These are phyloP conservation scores for Pichia nakasei DNA, from an alignment of 805 yeast genomes.

Conservation along the genomic window DNA sequence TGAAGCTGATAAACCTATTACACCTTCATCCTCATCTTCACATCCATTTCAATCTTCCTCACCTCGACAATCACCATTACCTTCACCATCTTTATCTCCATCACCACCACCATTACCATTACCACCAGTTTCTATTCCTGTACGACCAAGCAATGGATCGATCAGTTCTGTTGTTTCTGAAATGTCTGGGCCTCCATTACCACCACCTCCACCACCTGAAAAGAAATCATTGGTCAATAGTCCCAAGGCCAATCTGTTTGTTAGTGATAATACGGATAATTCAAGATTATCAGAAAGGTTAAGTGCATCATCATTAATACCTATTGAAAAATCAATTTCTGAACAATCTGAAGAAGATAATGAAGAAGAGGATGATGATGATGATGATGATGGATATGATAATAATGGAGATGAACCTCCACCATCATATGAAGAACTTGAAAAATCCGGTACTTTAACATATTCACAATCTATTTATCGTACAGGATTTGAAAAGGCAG, in stretches of 20 bases:
- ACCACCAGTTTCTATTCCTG: background rate
- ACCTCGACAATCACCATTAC: too few species aligned
- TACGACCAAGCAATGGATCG: background rate
- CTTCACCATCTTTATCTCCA: too few species aligned
- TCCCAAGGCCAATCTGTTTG: constrained; percentile 19
- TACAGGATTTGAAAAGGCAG: constrained; percentile 30
- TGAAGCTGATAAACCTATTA: too few species aligned
- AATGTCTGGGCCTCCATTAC: constrained; percentile 19
- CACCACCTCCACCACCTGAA: constrained; percentile 24
- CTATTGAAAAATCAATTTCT: constrained; percentile 18
- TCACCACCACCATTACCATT: background rate
- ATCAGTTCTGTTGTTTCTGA: background rate
- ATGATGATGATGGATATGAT: constrained; percentile 7
- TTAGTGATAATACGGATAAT: constrained; percentile 1
- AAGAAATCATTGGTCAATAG: constrained; percentile 18
- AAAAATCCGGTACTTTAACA: constrained; percentile 25
- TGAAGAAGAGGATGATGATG: constrained; percentile 9
- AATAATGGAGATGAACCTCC: constrained; percentile 18
- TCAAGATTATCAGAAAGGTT: constrained; percentile 7
- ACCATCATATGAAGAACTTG: constrained; percentile 27
- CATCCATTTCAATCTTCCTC: too few species aligned
- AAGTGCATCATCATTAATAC: constrained; percentile 19
- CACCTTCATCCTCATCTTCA: too few species aligned
- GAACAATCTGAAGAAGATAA: constrained; percentile 6
- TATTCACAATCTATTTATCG: constrained; percentile 28